Base-by-base conservation (phyloP, 805 yeast genomes). In the Sugiyamaella smithiae region DNA sequence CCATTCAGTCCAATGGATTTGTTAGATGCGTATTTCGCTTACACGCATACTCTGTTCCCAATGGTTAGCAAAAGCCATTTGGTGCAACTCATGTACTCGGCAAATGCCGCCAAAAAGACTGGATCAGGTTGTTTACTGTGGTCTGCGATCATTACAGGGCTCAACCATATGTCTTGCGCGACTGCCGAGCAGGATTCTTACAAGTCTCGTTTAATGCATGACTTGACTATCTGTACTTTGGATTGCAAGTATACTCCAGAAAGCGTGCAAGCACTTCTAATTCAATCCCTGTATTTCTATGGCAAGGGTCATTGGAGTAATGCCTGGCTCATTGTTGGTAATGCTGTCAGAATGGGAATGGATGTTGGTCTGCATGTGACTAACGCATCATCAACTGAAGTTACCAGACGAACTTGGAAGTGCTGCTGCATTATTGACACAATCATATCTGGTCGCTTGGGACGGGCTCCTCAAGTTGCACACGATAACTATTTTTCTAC, bases 361-460 rank as follows among this genome's bases (percentile, higher is more conserved):
- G 40, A 49, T 7, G 20, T 38, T 9, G 53, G 53, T 6, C 31
- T 49, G 7, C 50, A 49, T 29, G 31, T 16, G 14, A 20, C n/a
- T n/a, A 20, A 43, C 5, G 17, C 38, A 5, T 28, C 40, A 8
- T 24, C 44, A 6, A 19, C 43, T 17, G 46, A 26, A 8, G 14
- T 38, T 16, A n/a, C 49, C 4, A 31, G 44, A 24, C 49, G 53
- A 5, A 49, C 53, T n/a, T 49, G 53, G 53, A 37, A 49, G 9
- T 40, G 46, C 32, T 49, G 53, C 36, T 49, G 53, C 24, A 42
- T 49, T 31, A 41, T 49, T 16, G 53, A 49, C n/a, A 49, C 50
- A 6, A 20, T 45, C 25, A 35, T 49, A 5, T 40, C 53, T 3
- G 50, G 46, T 3, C 9, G 53, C 8, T 36, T 49, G 3, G 53